Evolutionary conservation across 2,329 filamentous ascomycete species (phyloP).

Genomic region (Nemania sp.): DNA sequence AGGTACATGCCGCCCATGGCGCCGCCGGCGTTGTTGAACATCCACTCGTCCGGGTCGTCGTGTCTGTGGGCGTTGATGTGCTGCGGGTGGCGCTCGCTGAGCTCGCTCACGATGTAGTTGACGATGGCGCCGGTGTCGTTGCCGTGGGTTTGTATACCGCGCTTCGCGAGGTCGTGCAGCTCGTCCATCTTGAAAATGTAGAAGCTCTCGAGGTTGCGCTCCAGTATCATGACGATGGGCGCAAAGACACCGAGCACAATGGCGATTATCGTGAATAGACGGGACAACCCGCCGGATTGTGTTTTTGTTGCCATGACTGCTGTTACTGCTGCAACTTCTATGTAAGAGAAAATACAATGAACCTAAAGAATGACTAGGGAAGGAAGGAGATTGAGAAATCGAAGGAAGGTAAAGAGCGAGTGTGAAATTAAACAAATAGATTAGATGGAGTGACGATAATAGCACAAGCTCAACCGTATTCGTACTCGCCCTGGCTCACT

Average conservation of each 20-base stretch:
- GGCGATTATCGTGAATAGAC: conserved; percentile 63
- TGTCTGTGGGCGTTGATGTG: conserved; percentile 71
- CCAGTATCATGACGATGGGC: conserved; percentile 66
- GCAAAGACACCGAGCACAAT: conserved; percentile 66
- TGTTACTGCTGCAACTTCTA: not conserved
- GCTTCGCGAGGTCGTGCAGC: conserved; percentile 75
- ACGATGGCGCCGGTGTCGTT: conserved; percentile 80
- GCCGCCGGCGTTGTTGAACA: conserved; percentile 92
- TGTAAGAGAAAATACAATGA: not conserved
- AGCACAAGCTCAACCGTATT: conserved; percentile 3
- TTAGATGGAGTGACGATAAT: not conserved
- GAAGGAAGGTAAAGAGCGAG: not conserved
- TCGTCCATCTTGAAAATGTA: conserved; percentile 80
- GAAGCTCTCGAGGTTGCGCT: conserved; percentile 71
- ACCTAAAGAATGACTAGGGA: conserved; percentile 25
- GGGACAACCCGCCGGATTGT: conserved; percentile 43
- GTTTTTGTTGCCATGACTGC: conserved; percentile 29
- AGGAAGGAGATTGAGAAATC: not conserved
- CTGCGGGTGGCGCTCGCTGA: conserved; percentile 64
- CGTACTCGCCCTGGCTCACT: conserved; percentile 23
- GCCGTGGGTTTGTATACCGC: conserved; percentile 75
- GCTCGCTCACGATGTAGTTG: conserved; percentile 75
- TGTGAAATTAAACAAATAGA: not conserved
- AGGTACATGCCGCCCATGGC: conserved; percentile 95
- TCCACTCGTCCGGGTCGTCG: conserved; percentile 74